A percentile compares a stretch with the other conserved stretches of the same genome.
Evolutionary conservation across 2,329 filamentous ascomycete species (phyloP).

Genomic region (Moelleriella libera): DNA sequence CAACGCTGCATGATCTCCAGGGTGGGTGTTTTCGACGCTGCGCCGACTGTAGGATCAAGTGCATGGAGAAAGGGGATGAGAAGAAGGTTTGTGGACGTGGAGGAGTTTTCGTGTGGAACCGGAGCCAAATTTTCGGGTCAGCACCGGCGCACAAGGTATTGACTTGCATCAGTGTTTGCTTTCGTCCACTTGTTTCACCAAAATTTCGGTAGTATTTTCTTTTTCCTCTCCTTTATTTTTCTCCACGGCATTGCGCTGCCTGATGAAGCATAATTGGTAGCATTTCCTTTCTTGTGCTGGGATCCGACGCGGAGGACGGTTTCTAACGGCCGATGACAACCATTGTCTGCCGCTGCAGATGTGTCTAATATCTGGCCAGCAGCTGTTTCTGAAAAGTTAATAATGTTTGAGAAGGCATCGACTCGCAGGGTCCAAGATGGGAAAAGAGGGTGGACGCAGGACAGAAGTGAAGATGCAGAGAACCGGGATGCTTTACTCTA

Average conservation of each 20-base stretch:
- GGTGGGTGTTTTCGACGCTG: no score
- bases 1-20: no score
- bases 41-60: background rate
- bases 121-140: slow-evolving; percentile 15
- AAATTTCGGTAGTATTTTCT: background rate
- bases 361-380: background rate
- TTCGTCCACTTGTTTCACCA: background rate
- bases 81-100: slow-evolving; percentile 1
- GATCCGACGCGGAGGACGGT: background rate
- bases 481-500: no score
- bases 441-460: background rate
- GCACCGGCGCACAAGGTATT: slow-evolving; percentile 8
- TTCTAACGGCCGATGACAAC: background rate
- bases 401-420: background rate
- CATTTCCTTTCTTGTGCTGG: background rate
- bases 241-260: slow-evolving; percentile 8
- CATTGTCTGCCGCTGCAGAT: background rate
- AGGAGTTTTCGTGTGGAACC: slow-evolving; percentile 13
- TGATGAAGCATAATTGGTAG: slow-evolving; percentile 5
- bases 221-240: slow-evolving; percentile 5
- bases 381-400: background rate
- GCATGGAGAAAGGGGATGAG: background rate
- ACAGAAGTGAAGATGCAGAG: background rate
- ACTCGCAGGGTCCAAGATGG: background rate
- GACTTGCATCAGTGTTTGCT: slow-evolving; percentile 6